Conservation (phyloP, 2,329 filamentous ascomycete genomes). For the Huntiella savannae region DNA sequence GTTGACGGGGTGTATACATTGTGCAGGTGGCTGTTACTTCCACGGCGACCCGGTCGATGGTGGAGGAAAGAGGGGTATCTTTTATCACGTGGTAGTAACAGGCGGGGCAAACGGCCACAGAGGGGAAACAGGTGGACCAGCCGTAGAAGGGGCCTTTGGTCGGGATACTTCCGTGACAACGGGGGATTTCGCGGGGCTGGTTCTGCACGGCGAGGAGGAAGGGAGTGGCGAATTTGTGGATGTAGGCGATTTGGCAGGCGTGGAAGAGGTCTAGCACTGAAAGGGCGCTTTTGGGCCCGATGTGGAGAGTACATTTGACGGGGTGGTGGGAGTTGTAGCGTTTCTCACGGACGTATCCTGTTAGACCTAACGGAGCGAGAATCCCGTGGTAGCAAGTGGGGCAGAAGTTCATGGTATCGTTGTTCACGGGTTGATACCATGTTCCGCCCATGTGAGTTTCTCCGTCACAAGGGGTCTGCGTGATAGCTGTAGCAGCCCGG, state of each 20-base stretch:
- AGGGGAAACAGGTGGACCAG: constrained; percentile 16
- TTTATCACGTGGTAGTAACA: constrained; percentile 18
- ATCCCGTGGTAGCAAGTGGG: constrained; percentile 19
- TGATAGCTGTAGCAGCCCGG: constrained; percentile 14
- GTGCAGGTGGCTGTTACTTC: constrained; percentile 18
- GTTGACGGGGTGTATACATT: constrained; percentile 22
- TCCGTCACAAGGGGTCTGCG: constrained; percentile 15
- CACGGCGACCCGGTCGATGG: constrained; percentile 14
- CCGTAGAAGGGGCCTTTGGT: constrained; percentile 18
- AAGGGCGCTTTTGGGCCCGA: constrained; percentile 14
- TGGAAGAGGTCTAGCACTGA: constrained; percentile 16
- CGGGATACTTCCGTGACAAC: constrained; percentile 17
- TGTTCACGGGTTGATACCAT: constrained; percentile 16
- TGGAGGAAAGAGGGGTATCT: constrained; percentile 15
- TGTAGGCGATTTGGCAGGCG: constrained; percentile 18
- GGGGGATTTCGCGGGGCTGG: neutral
- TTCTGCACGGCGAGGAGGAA: constrained; percentile 15
- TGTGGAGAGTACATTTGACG: constrained; percentile 18
- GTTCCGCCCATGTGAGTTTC: constrained; percentile 18
- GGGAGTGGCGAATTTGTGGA: constrained; percentile 13
- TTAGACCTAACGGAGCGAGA: constrained; percentile 15
- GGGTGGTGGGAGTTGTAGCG: constrained; percentile 11
- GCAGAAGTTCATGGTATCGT: constrained; percentile 16
- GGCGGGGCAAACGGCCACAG: constrained; percentile 16
- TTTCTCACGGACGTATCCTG: constrained; percentile 16